Evolutionary conservation across 495 filamentous ascomycete species (phyloP).

Genomic region (Podospora australis): DNA sequence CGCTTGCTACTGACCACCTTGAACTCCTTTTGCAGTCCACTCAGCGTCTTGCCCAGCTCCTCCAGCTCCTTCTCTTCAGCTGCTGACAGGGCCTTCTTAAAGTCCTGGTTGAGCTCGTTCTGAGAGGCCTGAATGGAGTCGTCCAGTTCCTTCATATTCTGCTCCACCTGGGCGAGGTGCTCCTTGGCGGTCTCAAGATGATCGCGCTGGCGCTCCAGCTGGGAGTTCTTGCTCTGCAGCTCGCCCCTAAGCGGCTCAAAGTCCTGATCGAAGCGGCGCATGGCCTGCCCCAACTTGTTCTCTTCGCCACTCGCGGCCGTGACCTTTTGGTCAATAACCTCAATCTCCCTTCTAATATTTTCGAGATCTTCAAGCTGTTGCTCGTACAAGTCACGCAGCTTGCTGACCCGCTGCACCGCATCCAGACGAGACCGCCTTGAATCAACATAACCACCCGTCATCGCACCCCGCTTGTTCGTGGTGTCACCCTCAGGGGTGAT

Average conservation of each 20-base stretch:
- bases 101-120: conserved; percentile 73
- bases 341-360: conserved; percentile 50
- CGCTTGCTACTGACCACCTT: conserved; percentile 66
- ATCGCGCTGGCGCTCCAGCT: conserved; percentile 66
- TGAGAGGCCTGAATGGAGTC: conserved; percentile 68
- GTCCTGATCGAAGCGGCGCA: conserved; percentile 70
- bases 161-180: conserved; percentile 66
- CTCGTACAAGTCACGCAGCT: conserved; percentile 70
- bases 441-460: conserved; percentile 91
- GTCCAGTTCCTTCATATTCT: conserved; percentile 64
- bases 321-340: conserved; percentile 76
- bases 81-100: conserved; percentile 81
- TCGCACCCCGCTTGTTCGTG: conserved; percentile 85
- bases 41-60: conserved; percentile 56
- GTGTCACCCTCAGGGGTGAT: conserved; percentile 93
- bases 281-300: conserved; percentile 75
- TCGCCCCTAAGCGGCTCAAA: conserved; percentile 73
- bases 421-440: conserved; percentile 74
- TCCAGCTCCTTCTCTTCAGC: conserved; percentile 80
- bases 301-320: conserved; percentile 73
- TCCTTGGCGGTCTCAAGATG: conserved; percentile 64
- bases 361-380: conserved; percentile 44
- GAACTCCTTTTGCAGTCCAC: conserved; percentile 66
- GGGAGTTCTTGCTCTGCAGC: conserved; percentile 60
- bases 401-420: conserved; percentile 68